Evolutionary conservation across 2,329 filamentous ascomycete genomes (phyloP).

Genomic region (Hymenoscyphus fraxineus): DNA sequence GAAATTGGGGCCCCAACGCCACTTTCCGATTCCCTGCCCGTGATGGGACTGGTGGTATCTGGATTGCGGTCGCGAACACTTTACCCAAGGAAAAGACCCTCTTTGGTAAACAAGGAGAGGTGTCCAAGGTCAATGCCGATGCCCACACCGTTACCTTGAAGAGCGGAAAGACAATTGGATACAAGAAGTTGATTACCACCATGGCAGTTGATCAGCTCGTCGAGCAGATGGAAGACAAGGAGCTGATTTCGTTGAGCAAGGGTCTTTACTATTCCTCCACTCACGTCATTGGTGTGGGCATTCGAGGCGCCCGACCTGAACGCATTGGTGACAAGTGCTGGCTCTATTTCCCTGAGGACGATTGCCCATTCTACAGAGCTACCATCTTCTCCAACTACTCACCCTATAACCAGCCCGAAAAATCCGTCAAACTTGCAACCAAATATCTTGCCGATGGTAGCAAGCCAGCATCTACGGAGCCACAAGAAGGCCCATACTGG

Average conservation of each 20-base stretch:
- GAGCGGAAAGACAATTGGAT: slow-evolving; percentile 84
- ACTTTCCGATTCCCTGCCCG: slow-evolving; percentile 97
- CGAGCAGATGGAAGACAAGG: slow-evolving; percentile 81
- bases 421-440: slow-evolving; percentile 79
- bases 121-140: slow-evolving; percentile 81
- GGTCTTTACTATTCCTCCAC: slow-evolving; percentile 95
- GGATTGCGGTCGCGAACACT: slow-evolving; percentile 94
- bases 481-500: slow-evolving; percentile 94
- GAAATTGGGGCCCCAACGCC: slow-evolving; percentile 96
- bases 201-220: slow-evolving; percentile 92
- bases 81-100: slow-evolving; percentile 87
- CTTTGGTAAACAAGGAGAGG: slow-evolving; percentile 80
- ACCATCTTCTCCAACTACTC: slow-evolving; percentile 99
- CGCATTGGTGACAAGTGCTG: slow-evolving; percentile 99
- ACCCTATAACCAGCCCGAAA: slow-evolving; percentile 90
- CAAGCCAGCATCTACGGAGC: slow-evolving; percentile 67
- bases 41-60: slow-evolving; percentile 96
- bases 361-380: slow-evolving; percentile 98
- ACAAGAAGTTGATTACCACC: slow-evolving; percentile 89
- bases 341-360: slow-evolving; percentile 98
- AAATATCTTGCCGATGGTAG: slow-evolving; percentile 81
- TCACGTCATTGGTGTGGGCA: slow-evolving; percentile 93
- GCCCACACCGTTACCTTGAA: slow-evolving; percentile 77
- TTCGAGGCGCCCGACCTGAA: slow-evolving; percentile 86
- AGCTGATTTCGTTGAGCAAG: slow-evolving; percentile 80